These are phyloP conservation scores for Solanum habrochaites DNA, from an alignment of 257 asterid genomes.

Conservation along the genomic window DNA sequence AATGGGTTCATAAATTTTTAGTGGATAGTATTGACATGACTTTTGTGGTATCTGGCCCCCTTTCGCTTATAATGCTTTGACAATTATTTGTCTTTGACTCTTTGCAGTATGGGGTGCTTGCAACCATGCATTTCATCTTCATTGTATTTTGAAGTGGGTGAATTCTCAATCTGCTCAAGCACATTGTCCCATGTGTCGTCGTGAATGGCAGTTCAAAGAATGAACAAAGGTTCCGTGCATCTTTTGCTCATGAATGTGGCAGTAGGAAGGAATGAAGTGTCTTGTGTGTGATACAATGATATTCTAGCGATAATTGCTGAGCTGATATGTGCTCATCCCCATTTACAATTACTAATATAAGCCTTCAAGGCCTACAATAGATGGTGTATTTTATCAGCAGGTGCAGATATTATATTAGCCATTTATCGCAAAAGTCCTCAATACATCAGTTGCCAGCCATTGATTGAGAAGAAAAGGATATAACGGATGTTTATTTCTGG, in stretches of 20 bases:
- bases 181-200: constrained; percentile 94
- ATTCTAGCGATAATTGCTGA: not conserved
- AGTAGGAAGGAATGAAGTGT: not conserved
- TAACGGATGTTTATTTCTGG: not conserved
- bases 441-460: not conserved
- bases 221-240: constrained; percentile 4
- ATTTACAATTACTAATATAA: not conserved
- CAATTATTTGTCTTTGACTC: not conserved
- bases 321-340: not conserved
- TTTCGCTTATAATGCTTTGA: not conserved
- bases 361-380: not conserved
- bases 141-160: constrained; percentile 96
- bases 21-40: not conserved
- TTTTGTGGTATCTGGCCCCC: not conserved
- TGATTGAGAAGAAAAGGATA: not conserved
- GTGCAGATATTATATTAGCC: not conserved
- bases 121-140: constrained; percentile 95
- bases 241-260: not conserved
- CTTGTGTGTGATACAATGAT: not conserved
- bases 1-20: not conserved
- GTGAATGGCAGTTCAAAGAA: constrained; percentile 94
- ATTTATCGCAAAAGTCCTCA: not conserved
- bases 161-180: constrained; percentile 86
- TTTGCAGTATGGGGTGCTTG: constrained; percentile 82
- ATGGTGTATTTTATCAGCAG: not conserved